Evolutionary conservation across 345 rosid genomes (phyloP).

Genomic region (Corymbia maculata): DNA sequence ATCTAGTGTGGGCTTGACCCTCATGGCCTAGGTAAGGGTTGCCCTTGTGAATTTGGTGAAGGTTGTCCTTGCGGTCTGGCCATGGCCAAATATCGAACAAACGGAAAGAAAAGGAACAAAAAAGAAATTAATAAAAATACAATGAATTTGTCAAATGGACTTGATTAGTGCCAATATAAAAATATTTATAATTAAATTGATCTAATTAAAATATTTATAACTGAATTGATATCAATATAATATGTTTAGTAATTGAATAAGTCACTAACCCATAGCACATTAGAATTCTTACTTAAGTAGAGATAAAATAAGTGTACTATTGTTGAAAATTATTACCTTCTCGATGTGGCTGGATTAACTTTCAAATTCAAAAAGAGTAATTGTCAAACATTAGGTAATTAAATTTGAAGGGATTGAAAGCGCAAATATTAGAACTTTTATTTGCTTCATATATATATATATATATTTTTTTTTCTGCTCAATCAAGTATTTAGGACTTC

Average conservation of each 20-base stretch:
- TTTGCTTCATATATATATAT: background rate
- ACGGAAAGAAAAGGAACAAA: too few relatives aligned
- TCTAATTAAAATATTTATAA: rapidly evolving
- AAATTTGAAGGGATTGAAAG: background rate
- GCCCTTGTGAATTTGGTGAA: too few relatives aligned
- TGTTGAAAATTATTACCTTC: background rate
- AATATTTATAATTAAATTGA: rapidly evolving
- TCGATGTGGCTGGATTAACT: background rate
- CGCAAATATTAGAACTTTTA: background rate
- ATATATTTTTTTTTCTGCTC: background rate
- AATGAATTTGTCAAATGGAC: too few relatives aligned
- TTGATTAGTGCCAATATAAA: too few relatives aligned
- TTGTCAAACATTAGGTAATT: background rate
- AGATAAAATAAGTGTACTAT: background rate
- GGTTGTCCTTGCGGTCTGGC: too few relatives aligned
- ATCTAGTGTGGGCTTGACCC: too few relatives aligned
- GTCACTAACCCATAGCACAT: rapidly evolving
- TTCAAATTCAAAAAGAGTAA: background rate
- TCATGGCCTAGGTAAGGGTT: too few relatives aligned
- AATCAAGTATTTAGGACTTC: rapidly evolving
- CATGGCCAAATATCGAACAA: too few relatives aligned
- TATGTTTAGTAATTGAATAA: too few relatives aligned
- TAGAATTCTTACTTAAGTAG: background rate
- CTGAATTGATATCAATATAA: background rate
- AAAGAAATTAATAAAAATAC: too few relatives aligned